Percentiles rank a stretch among this genome's conserved stretches.
Conservation (phyloP, 345 rosid genomes). For the Syzygium aqueum region DNA sequence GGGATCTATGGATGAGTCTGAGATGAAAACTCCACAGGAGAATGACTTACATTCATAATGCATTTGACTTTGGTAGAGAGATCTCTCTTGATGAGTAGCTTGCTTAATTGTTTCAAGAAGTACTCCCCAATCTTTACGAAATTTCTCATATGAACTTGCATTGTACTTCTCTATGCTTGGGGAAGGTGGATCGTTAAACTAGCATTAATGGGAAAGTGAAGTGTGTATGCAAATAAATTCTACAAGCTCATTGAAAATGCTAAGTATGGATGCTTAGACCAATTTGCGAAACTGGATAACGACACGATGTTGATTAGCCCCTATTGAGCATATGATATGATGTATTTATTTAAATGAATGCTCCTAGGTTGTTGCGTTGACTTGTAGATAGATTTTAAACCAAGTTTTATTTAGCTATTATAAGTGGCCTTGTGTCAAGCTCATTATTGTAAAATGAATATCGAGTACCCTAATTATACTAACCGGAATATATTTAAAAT, state of each 20-base stretch:
- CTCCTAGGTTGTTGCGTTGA: neutral
- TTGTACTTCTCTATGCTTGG: neutral
- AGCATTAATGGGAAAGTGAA: neutral
- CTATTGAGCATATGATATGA: neutral
- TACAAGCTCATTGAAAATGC: neutral
- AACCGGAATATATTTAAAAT: neutral
- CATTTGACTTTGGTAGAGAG: neutral
- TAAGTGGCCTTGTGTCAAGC: neutral
- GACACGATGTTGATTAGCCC: neutral
- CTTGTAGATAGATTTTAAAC: neutral
- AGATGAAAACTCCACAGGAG: neutral
- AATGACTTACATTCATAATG: neutral
- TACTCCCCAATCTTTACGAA: neutral
- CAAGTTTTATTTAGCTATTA: neutral
- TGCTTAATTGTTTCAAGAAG: neutral
- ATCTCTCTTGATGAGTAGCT: neutral
- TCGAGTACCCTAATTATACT: neutral
- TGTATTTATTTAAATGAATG: neutral
- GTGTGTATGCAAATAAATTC: too few species aligned
- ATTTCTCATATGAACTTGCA: neutral
- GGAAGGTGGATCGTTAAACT: neutral
- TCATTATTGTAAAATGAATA: neutral
- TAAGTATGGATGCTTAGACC: neutral
- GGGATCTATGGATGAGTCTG: neutral
- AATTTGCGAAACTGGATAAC: neutral